Conservation (phyloP, 257 asterid genomes). For the Solanum commersonii region DNA sequence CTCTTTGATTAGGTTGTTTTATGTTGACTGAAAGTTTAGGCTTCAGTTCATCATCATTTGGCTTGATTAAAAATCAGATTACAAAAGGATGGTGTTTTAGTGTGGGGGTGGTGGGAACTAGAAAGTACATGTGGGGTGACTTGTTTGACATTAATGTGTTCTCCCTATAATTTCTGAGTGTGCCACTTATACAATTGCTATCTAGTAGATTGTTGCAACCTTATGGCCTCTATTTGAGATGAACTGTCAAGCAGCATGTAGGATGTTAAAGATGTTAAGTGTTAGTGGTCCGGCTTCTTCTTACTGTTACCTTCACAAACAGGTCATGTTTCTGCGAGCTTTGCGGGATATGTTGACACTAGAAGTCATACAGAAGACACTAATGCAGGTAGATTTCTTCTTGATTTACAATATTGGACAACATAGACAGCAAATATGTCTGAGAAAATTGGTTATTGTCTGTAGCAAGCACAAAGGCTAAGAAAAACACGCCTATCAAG, state of each 20-base stretch:
- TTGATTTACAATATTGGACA: not conserved
- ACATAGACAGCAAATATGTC: not conserved
- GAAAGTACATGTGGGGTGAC: not conserved
- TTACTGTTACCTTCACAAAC: not conserved
- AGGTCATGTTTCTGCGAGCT: constrained; percentile 9
- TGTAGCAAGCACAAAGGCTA: not conserved
- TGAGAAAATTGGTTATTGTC: not conserved
- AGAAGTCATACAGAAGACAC: constrained; percentile 1
- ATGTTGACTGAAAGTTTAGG: not conserved
- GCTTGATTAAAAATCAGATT: not conserved
- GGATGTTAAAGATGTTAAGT: not conserved
- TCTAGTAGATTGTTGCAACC: not conserved
- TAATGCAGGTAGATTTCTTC: not conserved
- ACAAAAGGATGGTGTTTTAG: not conserved
- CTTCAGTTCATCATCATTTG: not conserved
- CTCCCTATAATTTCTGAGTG: not conserved
- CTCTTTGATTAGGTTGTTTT: not conserved
- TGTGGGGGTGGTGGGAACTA: not conserved
- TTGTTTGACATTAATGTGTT: not conserved
- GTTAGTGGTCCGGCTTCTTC: not conserved
- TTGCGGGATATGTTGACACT: constrained; percentile 6
- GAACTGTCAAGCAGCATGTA: not conserved
- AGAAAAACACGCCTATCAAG: not conserved
- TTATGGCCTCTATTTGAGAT: not conserved
- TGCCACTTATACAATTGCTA: not conserved